Evolutionary conservation across 371 early-diverging fungal genomes (phyloP).

Genomic region (Apophysomyces sp.): DNA sequence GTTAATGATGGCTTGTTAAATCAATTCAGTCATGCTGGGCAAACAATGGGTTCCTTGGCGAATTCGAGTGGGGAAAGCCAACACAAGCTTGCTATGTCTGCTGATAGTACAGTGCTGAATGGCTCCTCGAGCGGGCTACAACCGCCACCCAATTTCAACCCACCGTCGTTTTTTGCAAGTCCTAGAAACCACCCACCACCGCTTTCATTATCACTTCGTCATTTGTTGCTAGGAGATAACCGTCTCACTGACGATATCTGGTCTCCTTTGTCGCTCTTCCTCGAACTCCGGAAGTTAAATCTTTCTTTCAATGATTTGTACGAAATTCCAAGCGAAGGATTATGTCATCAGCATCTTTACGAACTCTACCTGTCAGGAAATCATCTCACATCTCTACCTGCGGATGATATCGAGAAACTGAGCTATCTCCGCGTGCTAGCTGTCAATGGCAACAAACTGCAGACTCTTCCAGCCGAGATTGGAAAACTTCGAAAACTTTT

Average conservation of each 20-base stretch:
- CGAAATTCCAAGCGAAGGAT: slow-evolving; percentile 64
- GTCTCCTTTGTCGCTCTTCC: slow-evolving; percentile 67
- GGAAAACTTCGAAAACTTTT: slow-evolving; percentile 74
- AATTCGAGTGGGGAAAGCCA: background rate
- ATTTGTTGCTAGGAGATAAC: slow-evolving; percentile 80
- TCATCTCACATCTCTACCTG: slow-evolving; percentile 81
- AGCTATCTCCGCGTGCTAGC: slow-evolving; percentile 69
- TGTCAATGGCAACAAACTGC: slow-evolving; percentile 88
- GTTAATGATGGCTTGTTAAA: background rate
- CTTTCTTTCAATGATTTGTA: slow-evolving; percentile 82
- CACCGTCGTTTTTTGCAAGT: slow-evolving; percentile 48
- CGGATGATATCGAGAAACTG: slow-evolving; percentile 81
- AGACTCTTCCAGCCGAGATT: slow-evolving; percentile 87
- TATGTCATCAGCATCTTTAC: slow-evolving; percentile 51
- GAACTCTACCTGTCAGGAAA: slow-evolving; percentile 89
- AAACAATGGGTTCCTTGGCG: slow-evolving; percentile 11
- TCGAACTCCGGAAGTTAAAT: slow-evolving; percentile 75
- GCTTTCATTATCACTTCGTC: slow-evolving; percentile 58
- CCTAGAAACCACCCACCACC: slow-evolving; percentile 62
- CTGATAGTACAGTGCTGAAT: background rate
- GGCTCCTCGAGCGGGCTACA: slow-evolving; percentile 3
- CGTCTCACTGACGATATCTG: slow-evolving; percentile 82
- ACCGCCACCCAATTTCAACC: slow-evolving; percentile 40
- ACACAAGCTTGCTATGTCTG: background rate
- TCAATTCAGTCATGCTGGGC: slow-evolving; percentile 6